Percentiles rank a stretch among this genome's conserved stretches.
phyloP scores from a whole-genome alignment of 257 asterid genomes.

The Solanum neorickii region DNA sequence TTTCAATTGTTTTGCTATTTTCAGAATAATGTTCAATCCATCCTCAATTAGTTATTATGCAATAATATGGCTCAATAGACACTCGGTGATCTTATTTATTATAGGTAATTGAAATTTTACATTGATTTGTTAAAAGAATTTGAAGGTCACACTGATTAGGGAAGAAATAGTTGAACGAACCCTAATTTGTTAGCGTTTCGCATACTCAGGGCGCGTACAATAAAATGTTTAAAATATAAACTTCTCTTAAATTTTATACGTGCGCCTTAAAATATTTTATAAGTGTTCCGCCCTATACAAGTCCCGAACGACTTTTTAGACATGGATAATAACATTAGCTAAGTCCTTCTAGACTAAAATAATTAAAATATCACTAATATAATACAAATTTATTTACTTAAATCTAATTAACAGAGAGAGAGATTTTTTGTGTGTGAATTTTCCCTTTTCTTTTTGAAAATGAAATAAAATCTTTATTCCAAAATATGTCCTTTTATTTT shows the following conservation, averaged over 20 bases:
- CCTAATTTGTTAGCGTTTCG: not conserved
- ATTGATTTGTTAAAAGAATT: too few relatives aligned
- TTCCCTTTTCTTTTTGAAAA: not conserved
- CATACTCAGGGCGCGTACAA: not conserved
- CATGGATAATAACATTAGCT: not conserved
- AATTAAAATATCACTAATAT: not conserved
- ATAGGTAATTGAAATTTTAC: not conserved
- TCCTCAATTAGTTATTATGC: not conserved
- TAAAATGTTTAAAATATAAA: too few relatives aligned
- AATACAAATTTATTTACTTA: not conserved
- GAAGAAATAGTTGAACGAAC: not conserved
- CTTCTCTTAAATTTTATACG: not conserved
- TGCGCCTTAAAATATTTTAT: too few relatives aligned
- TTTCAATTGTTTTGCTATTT: not conserved
- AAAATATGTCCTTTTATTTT: not conserved
- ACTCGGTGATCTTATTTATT: not conserved
- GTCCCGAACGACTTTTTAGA: not conserved
- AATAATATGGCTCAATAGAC: too few relatives aligned
- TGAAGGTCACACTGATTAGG: not conserved
- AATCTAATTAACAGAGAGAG: not conserved
- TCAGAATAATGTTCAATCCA: not conserved
- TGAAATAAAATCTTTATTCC: not conserved
- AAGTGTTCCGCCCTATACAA: not conserved
- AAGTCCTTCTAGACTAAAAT: not conserved
- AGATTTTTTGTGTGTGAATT: not conserved